Evolutionary conservation across 2,329 filamentous ascomycete species (phyloP).

Genomic region (Mycosphaerella sp.): DNA sequence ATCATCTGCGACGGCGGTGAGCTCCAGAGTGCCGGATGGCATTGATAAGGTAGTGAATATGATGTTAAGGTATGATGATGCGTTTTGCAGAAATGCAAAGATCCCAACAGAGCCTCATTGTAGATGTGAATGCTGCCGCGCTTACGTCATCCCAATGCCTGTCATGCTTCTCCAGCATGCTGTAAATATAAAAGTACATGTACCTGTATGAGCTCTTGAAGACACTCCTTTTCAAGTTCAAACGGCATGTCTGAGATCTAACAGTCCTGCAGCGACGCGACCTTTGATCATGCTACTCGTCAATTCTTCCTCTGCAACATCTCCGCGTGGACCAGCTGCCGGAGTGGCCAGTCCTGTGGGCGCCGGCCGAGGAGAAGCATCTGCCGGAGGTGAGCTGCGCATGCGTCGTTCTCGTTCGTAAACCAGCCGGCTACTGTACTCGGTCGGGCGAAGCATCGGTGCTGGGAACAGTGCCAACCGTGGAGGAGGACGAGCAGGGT

Average conservation of each 20-base stretch:
- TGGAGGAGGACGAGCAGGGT: slow-evolving; percentile 2
- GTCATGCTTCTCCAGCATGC: not conserved
- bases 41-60: not conserved
- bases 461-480: slow-evolving; percentile 31
- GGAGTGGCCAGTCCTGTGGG: not conserved
- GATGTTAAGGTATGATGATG: not conserved
- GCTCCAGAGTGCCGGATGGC: not conserved
- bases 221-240: not conserved
- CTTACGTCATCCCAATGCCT: not conserved
- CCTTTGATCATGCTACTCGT: slow-evolving; percentile 46
- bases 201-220: too few relatives aligned
- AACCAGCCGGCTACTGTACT: slow-evolving; percentile 35
- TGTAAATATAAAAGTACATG: too few relatives aligned
- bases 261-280: slow-evolving; percentile 48
- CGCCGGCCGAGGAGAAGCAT: not conserved
- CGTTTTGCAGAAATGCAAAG: not conserved
- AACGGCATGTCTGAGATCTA: slow-evolving; percentile 39
- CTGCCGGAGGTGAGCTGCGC: slow-evolving; percentile 16
- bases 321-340: not conserved
- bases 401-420: slow-evolving; percentile 14
- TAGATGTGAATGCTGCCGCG: not conserved
- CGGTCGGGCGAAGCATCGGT: slow-evolving; percentile 37
- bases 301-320: slow-evolving; percentile 31
- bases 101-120: not conserved
- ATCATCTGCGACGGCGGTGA: not conserved